These are phyloP conservation scores for Candida glaebosa DNA, from an alignment of 805 yeast species.

Conservation along the genomic window DNA sequence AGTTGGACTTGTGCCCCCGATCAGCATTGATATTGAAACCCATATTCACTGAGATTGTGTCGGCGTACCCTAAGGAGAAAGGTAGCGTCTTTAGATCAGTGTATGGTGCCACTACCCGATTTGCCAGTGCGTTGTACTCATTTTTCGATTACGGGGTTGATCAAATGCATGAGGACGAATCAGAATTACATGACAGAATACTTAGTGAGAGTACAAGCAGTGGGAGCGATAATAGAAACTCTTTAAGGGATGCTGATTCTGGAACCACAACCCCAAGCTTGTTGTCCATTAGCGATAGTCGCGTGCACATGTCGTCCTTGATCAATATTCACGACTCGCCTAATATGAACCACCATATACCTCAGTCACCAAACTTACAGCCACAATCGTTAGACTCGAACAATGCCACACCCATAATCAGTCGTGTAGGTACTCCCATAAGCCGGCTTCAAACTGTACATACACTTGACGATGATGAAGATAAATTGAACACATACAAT, in stretches of 20 bases:
- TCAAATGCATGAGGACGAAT: conserved; percentile 7
- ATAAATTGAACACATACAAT: conserved; percentile 11
- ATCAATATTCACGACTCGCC: conserved; percentile 3
- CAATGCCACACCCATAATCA: conserved; percentile 7
- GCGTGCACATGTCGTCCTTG: background rate
- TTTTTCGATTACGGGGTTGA: conserved; percentile 42
- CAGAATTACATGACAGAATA: conserved; percentile 1
- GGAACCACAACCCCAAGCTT: conserved; percentile 5
- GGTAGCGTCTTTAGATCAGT: conserved; percentile 8
- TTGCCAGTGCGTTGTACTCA: conserved; percentile 32
- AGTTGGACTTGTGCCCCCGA: conserved; percentile 63
- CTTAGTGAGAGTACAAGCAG: conserved; percentile 2
- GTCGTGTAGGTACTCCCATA: conserved; percentile 16
- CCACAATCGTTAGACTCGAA: conserved; percentile 2
- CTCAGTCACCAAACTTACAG: background rate
- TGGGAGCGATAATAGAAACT: conserved; percentile 4
- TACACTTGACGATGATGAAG: conserved; percentile 7
- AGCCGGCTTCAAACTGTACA: conserved; percentile 19
- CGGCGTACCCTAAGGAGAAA: conserved; percentile 9
- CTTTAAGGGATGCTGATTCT: conserved; percentile 5
- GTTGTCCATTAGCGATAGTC: background rate
- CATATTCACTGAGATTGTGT: conserved; percentile 24
- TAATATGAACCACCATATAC: background rate
- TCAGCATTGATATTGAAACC: conserved; percentile 77
- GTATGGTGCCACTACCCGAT: conserved; percentile 9